Evolutionary conservation across 2,329 filamentous ascomycete species (phyloP).

Genomic region (Nemania diffusa): DNA sequence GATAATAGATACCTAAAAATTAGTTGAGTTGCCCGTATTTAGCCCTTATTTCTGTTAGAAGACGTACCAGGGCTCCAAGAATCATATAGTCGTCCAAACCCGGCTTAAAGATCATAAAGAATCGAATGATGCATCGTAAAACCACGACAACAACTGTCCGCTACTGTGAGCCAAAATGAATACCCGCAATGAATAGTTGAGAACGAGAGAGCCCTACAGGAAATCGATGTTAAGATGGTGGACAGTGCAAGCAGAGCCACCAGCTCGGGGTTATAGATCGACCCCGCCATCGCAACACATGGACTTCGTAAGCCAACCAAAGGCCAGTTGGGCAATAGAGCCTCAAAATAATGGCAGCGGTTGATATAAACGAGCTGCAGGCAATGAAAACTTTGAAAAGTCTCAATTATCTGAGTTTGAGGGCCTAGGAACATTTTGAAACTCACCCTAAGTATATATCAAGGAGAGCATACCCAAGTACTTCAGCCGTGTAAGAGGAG

Average conservation of each 20-base stretch:
- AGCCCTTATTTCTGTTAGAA: background rate
- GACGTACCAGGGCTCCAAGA: conserved; percentile 38
- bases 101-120: conserved; percentile 36
- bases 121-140: conserved; percentile 38
- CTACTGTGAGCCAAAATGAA: background rate
- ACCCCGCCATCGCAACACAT: conserved; percentile 14
- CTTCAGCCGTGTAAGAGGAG: background rate
- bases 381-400: background rate
- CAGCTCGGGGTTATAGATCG: conserved; percentile 31
- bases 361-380: background rate
- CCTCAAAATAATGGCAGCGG: background rate
- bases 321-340: background rate
- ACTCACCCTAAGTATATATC: background rate
- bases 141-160: conserved; percentile 35
- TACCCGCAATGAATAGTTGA: too few relatives aligned
- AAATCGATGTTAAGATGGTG: conserved; percentile 37
- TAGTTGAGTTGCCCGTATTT: background rate
- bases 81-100: conserved; percentile 43
- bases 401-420: background rate
- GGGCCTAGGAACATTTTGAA: background rate
- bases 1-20: conserved; percentile 37
- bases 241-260: conserved; percentile 34
- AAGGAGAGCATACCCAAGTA: background rate
- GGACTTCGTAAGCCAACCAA: background rate
- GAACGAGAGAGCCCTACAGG: conserved; percentile 29